Percentiles rank a stretch among this genome's conserved stretches.
These are phyloP conservation scores for Penicillium fimorum DNA, from an alignment of 495 filamentous ascomycete species.

Conservation along the genomic window DNA sequence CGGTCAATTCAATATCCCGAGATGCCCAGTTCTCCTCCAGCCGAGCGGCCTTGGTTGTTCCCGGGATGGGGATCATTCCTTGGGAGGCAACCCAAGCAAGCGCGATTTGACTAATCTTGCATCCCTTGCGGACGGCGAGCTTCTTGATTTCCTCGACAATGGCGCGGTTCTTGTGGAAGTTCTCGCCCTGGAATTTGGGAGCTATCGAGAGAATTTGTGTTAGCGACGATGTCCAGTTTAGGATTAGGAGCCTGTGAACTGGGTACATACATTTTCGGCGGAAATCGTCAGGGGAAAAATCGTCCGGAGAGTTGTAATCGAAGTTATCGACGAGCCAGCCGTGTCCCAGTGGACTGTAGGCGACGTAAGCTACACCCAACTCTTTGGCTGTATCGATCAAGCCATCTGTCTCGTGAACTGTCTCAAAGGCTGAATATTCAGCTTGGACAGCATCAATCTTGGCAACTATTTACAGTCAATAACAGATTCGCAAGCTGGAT, in stretches of 20 bases:
- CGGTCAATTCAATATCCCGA: constrained; percentile 35
- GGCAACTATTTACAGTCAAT: constrained; percentile 36
- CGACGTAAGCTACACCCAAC: constrained; percentile 43
- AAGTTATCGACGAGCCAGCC: constrained; percentile 49
- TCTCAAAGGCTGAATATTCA: constrained; percentile 53
- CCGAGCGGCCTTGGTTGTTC: constrained; percentile 45
- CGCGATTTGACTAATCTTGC: constrained; percentile 41
- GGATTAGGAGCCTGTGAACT: background rate
- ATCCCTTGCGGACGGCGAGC: constrained; percentile 39
- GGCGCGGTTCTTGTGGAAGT: constrained; percentile 48
- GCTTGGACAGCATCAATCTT: constrained; percentile 52
- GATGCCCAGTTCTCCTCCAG: constrained; percentile 46
- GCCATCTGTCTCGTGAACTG: constrained; percentile 43
- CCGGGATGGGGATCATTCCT: constrained; percentile 48
- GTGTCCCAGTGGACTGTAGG: constrained; percentile 47
- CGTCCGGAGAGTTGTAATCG: constrained; percentile 41
- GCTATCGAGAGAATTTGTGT: constrained; percentile 16
- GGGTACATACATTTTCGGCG: constrained; percentile 32
- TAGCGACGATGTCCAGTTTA: background rate
- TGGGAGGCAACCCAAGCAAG: constrained; percentile 49
- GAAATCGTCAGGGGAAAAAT: constrained; percentile 46
- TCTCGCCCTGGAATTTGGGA: constrained; percentile 51
- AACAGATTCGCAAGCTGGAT: background rate
- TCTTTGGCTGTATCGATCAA: constrained; percentile 43
- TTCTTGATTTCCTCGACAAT: constrained; percentile 47